These are phyloP conservation scores for Hericium coralloides DNA, from an alignment of 768 basidiomycete genomes.

Conservation along the genomic window DNA sequence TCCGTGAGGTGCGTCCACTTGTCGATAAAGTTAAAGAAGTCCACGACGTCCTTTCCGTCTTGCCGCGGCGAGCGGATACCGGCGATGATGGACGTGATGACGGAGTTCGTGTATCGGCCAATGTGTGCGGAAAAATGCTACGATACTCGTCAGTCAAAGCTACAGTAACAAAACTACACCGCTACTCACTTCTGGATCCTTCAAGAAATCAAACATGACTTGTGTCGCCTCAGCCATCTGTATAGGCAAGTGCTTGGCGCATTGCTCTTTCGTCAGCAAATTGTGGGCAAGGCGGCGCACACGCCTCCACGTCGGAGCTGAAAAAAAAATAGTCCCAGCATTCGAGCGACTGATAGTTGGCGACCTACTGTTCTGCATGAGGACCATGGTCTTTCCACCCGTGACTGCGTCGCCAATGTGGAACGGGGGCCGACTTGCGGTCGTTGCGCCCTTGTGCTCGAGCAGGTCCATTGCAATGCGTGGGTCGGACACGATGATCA, in stretches of 20 bases:
- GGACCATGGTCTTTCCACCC: not conserved
- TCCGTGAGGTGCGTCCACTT: not conserved
- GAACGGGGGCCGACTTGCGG: not conserved
- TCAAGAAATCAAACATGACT: conserved; percentile 21
- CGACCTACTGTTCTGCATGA: not conserved
- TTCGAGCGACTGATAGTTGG: not conserved
- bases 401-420: not conserved
- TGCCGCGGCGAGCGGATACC: not conserved
- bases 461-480: not conserved
- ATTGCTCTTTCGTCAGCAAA: not conserved
- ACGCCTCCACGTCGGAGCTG: not conserved
- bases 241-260: conserved; percentile 1
- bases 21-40: not conserved
- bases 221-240: conserved; percentile 21
- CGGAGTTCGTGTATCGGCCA: not conserved
- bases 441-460: not conserved
- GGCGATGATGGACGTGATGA: not conserved
- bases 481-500: not conserved
- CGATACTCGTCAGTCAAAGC: not conserved
- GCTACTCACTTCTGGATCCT: conserved; percentile 16
- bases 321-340: not conserved
- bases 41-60: not conserved
- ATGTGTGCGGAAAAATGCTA: not conserved
- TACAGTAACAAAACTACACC: not conserved
- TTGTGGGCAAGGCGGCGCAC: not conserved